Conservation (phyloP, 1,139 yeast species). For the Suhomyces guaymorum region DNA sequence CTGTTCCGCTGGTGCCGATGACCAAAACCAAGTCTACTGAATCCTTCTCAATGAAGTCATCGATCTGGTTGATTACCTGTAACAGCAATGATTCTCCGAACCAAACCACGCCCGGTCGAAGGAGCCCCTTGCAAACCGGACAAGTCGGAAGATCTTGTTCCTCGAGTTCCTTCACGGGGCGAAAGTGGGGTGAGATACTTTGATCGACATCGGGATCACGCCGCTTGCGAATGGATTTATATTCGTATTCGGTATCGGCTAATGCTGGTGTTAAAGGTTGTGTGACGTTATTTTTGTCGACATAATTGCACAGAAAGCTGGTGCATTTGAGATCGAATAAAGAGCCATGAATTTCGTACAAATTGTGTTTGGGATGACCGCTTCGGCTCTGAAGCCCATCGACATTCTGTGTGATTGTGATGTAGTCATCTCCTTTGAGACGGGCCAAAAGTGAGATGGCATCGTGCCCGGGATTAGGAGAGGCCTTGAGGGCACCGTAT, state of each 20-base stretch:
- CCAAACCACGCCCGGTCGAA: conserved; percentile 93
- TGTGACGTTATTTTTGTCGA: conserved; percentile 50
- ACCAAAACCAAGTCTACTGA: conserved; percentile 74
- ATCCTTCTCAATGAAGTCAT: conserved; percentile 61
- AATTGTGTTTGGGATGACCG: conserved; percentile 50
- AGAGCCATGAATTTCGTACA: conserved; percentile 78
- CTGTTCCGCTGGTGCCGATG: conserved; percentile 81
- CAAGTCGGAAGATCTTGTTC: conserved; percentile 69
- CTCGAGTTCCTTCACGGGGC: conserved; percentile 49
- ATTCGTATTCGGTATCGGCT: conserved; percentile 38
- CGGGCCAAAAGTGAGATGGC: conserved; percentile 54
- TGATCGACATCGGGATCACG: conserved; percentile 9
- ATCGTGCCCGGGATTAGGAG: conserved; percentile 72
- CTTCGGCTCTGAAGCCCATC: conserved; percentile 75
- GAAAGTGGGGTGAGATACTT: conserved; percentile 44
- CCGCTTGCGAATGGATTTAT: conserved; percentile 17
- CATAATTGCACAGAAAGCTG: conserved; percentile 66
- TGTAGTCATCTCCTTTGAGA: conserved; percentile 38
- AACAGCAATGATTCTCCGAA: conserved; percentile 83
- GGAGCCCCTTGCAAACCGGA: conserved; percentile 61
- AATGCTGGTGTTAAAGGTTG: conserved; percentile 69
- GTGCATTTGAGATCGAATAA: conserved; percentile 75
- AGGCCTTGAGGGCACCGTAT: conserved; percentile 60
- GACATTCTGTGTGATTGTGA: conserved; percentile 79
- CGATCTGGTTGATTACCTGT: conserved; percentile 61